phyloP scores from a whole-genome alignment of 169 alveolate genomes.

The Eimeria maxima region DNA sequence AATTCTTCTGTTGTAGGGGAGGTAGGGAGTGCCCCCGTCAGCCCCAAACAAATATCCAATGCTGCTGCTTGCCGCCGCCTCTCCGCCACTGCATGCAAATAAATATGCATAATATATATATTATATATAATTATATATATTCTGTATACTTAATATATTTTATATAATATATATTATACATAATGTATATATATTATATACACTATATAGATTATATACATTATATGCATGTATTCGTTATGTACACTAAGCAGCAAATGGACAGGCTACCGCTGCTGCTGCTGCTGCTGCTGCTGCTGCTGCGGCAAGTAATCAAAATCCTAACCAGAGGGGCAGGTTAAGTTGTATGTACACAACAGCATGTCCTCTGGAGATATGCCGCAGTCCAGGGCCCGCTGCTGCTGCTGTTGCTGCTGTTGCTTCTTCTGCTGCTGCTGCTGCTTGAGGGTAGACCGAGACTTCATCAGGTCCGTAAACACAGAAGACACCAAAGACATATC shows the following conservation, averaged over 20 bases:
- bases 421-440: constrained; percentile 32
- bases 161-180: too few relatives aligned
- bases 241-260: background rate
- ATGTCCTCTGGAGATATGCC: constrained; percentile 56
- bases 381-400: constrained; percentile 10
- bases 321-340: constrained; percentile 24
- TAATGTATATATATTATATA: too few relatives aligned
- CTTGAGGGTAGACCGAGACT: background rate
- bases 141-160: background rate
- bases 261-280: background rate
- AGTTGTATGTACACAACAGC: constrained; percentile 50
- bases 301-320: background rate
- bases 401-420: constrained; percentile 32
- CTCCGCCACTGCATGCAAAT: constrained; percentile 45
- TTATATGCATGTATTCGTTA: background rate
- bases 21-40: constrained; percentile 46
- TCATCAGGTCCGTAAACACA: constrained; percentile 28
- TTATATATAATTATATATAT: background rate
- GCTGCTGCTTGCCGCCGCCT: constrained; percentile 59
- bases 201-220: background rate
- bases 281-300: constrained; percentile 41
- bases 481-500: constrained; percentile 36
- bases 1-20: constrained; percentile 43
- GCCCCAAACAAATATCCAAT: constrained; percentile 38
- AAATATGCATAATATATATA: background rate